Evolutionary conservation across 768 basidiomycete species (phyloP).

Genomic region (Termitomyces sp.): DNA sequence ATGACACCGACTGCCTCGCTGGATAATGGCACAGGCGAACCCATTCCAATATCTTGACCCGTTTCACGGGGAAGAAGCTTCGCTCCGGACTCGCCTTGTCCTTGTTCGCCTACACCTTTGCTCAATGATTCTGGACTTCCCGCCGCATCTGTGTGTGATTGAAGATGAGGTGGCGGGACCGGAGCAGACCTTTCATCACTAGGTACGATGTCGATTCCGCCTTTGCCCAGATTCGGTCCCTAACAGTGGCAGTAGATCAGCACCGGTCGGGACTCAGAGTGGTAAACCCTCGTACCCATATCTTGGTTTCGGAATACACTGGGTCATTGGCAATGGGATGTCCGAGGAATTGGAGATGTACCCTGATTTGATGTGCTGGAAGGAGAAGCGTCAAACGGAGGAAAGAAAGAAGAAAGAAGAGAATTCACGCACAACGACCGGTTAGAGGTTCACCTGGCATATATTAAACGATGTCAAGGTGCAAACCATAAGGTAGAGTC

Average conservation of each 20-base stretch:
- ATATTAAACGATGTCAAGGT: not conserved
- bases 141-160: slow-evolving; percentile 26
- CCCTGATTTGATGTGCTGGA: slow-evolving; percentile 94
- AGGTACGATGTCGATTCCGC: slow-evolving; percentile 75
- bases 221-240: slow-evolving; percentile 71
- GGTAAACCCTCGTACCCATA: slow-evolving; percentile 49
- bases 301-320: slow-evolving; percentile 75
- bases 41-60: slow-evolving; percentile 83
- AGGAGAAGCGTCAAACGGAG: not conserved
- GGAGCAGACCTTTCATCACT: slow-evolving; percentile 62
- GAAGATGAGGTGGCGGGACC: slow-evolving; percentile 44
- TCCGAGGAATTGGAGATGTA: slow-evolving; percentile 94
- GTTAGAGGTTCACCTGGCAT: slow-evolving; percentile 76
- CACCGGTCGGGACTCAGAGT: not conserved
- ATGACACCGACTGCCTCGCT: slow-evolving; percentile 76
- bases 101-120: slow-evolving; percentile 10
- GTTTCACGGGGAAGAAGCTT: slow-evolving; percentile 77
- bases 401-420: slow-evolving; percentile 2
- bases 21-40: slow-evolving; percentile 77
- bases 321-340: slow-evolving; percentile 94
- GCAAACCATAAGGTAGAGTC: not conserved
- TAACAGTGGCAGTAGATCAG: slow-evolving; percentile 18
- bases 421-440: slow-evolving; percentile 71
- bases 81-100: slow-evolving; percentile 6
- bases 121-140: slow-evolving; percentile 45